Percentiles rank a stretch among this genome's conserved stretches.
phyloP scores from a whole-genome alignment of 192 early-diverging fungal species.

The Irineochytrium annulatum region DNA sequence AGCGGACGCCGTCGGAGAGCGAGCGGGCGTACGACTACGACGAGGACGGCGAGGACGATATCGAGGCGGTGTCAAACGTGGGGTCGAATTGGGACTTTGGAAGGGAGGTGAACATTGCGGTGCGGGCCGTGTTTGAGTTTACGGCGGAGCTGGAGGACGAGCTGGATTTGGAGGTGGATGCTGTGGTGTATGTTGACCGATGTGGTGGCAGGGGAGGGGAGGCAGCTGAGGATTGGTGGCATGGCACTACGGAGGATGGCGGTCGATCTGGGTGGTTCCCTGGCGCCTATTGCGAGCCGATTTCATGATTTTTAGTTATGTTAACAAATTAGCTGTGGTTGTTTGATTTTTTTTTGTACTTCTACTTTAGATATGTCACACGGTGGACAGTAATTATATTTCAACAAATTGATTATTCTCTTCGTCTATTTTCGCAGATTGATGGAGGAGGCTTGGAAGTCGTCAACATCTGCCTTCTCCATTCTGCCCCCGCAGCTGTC shows the following conservation, averaged over 20 bases:
- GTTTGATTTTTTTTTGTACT: constrained; percentile 1
- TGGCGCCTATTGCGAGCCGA: constrained; percentile 14
- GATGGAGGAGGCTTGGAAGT: too few species aligned
- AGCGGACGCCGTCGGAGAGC: too few species aligned
- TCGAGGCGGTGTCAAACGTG: neutral
- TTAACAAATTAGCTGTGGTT: constrained; percentile 1
- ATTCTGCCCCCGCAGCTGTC: neutral
- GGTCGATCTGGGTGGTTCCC: constrained; percentile 36
- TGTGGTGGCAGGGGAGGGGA: constrained; percentile 23
- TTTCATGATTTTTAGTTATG: too few species aligned
- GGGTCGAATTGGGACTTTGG: neutral
- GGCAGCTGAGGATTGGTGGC: constrained; percentile 34
- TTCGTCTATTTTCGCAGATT: neutral
- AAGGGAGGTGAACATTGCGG: neutral
- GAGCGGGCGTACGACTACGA: neutral
- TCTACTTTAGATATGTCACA: too few species aligned
- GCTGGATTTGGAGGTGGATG: constrained; percentile 32
- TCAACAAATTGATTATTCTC: neutral
- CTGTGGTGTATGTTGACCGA: constrained; percentile 12
- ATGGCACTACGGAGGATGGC: constrained; percentile 10
- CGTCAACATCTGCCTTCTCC: too few species aligned
- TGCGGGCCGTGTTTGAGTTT: constrained; percentile 16
- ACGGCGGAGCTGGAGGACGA: constrained; percentile 38
- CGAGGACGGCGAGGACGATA: neutral
- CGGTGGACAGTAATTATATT: too few species aligned